phyloP scores from a whole-genome alignment of 2,329 filamentous ascomycete genomes.

The Aschersonia sp. region DNA sequence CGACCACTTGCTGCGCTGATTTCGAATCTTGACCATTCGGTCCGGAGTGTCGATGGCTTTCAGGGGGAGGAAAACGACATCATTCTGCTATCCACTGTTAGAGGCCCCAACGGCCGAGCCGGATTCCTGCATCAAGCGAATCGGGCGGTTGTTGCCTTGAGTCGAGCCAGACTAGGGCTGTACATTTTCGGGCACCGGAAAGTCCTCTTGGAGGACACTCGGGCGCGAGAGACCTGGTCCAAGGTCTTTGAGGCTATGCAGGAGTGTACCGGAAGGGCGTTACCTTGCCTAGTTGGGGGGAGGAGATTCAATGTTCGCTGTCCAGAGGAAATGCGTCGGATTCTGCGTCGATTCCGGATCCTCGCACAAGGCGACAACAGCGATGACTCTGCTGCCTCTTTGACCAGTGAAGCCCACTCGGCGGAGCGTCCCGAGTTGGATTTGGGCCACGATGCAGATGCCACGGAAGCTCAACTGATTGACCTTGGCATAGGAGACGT shows the following conservation, averaged over 20 bases:
- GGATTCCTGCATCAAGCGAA: constrained; percentile 60
- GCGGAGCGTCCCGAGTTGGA: no score
- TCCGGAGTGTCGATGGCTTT: constrained; percentile 76
- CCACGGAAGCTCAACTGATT: no score
- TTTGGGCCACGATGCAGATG: no score
- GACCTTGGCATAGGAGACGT: no score
- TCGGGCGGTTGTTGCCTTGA: constrained; percentile 43
- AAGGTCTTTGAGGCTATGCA: constrained; percentile 25
- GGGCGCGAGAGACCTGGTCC: constrained; percentile 26
- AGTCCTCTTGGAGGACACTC: constrained; percentile 29
- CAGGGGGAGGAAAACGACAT: constrained; percentile 86
- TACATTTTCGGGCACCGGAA: constrained; percentile 71
- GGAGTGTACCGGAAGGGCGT: constrained; percentile 14
- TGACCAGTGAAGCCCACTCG: no score
- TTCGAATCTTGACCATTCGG: constrained; percentile 29
- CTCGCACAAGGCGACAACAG: background rate
- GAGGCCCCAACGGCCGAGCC: constrained; percentile 45
- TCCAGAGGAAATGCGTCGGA: constrained; percentile 33
- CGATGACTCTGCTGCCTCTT: no score
- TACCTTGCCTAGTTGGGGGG: constrained; percentile 30
- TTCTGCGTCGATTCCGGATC: background rate
- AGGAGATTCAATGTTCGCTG: constrained; percentile 34
- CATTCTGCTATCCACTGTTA: constrained; percentile 65
- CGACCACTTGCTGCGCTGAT: constrained; percentile 9
- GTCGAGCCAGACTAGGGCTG: constrained; percentile 61